These are phyloP conservation scores for Tolypocladium tropicale DNA, from an alignment of 2,329 filamentous ascomycete species.

Conservation along the genomic window DNA sequence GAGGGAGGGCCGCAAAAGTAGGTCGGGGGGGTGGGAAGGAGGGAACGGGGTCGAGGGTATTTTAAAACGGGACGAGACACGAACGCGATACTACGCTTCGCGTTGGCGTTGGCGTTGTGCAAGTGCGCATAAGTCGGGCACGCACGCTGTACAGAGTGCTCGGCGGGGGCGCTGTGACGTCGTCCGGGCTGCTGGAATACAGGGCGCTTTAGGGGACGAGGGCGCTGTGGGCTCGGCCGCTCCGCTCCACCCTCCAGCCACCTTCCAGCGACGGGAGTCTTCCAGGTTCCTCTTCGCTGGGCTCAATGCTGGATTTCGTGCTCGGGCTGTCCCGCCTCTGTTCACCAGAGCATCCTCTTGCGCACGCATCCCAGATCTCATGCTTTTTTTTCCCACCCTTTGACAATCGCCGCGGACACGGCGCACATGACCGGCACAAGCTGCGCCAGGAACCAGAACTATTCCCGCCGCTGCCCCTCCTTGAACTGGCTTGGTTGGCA, in stretches of 20 bases:
- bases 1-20: slow-evolving; percentile 1
- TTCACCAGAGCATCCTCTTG: too few species aligned
- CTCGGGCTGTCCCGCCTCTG: too few species aligned
- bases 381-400: neutral
- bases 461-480: neutral
- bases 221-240: too few species aligned
- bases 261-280: too few species aligned
- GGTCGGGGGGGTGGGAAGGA: slow-evolving; percentile 3
- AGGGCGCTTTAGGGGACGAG: neutral
- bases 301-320: too few species aligned
- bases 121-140: neutral
- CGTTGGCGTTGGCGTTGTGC: slow-evolving; percentile 11
- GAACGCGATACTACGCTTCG: slow-evolving; percentile 10
- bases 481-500: neutral
- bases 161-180: slow-evolving; percentile 2
- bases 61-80: slow-evolving; percentile 10
- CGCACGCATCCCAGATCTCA: too few species aligned
- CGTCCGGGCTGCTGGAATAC: neutral
- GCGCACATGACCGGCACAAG: neutral
- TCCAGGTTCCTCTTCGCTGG: too few species aligned
- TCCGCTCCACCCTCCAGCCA: too few species aligned
- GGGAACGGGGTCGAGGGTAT: slow-evolving; percentile 7
- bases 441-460: neutral
- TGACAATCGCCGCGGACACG: neutral
- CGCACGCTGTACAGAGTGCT: too few species aligned